Base-by-base conservation (phyloP, 371 early-diverging fungal species). In the Basidiobolus meristosporus region DNA sequence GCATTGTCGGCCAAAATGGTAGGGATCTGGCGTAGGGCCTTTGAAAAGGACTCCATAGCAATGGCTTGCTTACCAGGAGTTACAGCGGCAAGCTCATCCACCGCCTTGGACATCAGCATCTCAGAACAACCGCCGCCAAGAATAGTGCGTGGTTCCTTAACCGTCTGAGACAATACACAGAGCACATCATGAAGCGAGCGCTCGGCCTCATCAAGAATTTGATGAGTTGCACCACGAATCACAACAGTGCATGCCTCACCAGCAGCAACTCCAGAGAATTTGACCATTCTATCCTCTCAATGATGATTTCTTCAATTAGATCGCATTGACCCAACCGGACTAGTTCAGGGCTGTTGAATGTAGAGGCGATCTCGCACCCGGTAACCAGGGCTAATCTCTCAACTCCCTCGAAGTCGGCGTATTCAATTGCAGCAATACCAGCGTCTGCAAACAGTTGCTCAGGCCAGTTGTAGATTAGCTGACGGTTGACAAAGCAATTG, bases 391-490 rank as follows among this genome's bases (percentile, higher is more conserved):
- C 88, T 43, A 99, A 66, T 37, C 98, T 75, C 63, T 99, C 99
- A 29, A 99, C 82, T 50, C 99, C 99, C 52, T 96, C 97, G 55
- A 99, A 99, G 53, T 98, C 99, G 30, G 99, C 99, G 55, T 98
- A 96, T 61, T 99, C 99, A 50, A 99, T 98, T 31, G 90, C 80
- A 59, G 84, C 77, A 56, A 98, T 79, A 20, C 93, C 93, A 39
- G 91, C 67, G 50, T 91, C 95, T 17, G 89, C 95, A 59, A 99
- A 84, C 41, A 98, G 71, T 62, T 97, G 96, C 62, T 95, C 93
- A 38, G 99, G 99, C 86, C 90, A 99, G 80, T 99, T 98, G 72
- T 99, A 99, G 49, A 99, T 98, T 29, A 99, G 70, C 68, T 99
- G 99, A 51, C 99, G 86, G 76, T 99, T 99, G 40, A 99, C 96